A percentile compares a stretch with the other conserved stretches of the same genome.
Evolutionary conservation across 257 asterid genomes (phyloP).

Genomic region (Oldenlandia corymbosa): DNA sequence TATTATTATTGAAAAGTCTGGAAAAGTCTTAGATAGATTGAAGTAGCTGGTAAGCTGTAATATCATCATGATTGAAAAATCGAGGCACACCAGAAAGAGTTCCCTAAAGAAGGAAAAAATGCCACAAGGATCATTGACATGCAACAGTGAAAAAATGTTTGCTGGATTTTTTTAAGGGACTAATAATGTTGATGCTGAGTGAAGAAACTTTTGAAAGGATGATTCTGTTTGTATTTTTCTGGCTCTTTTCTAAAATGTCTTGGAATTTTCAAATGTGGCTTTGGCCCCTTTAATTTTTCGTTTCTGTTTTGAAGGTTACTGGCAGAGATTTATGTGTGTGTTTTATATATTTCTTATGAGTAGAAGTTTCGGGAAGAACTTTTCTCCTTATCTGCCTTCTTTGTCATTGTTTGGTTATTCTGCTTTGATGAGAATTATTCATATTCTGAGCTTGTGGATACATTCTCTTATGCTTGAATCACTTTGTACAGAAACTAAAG

Average conservation of each 20-base stretch:
- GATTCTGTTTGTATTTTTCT: not conserved
- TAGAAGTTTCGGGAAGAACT: not conserved
- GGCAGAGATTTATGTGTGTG: not conserved
- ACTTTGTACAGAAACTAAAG: constrained; percentile 72
- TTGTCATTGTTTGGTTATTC: not conserved
- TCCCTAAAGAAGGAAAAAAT: not conserved
- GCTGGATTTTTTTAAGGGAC: not conserved
- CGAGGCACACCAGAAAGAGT: not conserved
- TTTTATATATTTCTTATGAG: not conserved
- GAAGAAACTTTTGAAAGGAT: not conserved
- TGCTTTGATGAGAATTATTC: not conserved
- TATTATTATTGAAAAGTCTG: not conserved
- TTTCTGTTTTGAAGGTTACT: not conserved
- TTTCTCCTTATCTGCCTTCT: not conserved
- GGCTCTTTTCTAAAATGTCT: not conserved
- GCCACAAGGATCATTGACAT: not conserved
- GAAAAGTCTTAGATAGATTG: not conserved
- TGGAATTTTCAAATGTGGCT: not conserved
- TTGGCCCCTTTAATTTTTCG: not conserved
- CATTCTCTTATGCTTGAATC: constrained; percentile 9
- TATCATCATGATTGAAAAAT: not conserved
- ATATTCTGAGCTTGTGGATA: not conserved
- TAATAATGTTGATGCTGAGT: not conserved
- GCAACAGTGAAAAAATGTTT: not conserved
- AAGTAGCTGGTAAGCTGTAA: not conserved